A percentile compares a stretch with the other conserved stretches of the same genome.
Evolutionary conservation across 805 yeast species (phyloP).

Genomic region (Schwanniomyces yamadae): DNA sequence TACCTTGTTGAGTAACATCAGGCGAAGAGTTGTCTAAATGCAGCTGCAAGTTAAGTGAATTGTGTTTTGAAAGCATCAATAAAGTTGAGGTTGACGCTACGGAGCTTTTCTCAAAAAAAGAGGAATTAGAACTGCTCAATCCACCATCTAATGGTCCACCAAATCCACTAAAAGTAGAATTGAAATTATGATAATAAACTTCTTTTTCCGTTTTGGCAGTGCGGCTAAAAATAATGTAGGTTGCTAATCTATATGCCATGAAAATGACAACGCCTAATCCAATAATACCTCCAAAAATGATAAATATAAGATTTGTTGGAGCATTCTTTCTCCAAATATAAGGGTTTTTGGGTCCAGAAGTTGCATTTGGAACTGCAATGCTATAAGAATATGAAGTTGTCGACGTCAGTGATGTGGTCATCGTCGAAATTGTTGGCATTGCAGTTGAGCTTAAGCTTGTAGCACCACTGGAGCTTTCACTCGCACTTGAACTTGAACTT

Average conservation of each 20-base stretch:
- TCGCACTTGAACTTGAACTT: too few relatives aligned
- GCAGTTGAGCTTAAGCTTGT: background rate
- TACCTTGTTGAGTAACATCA: constrained; percentile 19
- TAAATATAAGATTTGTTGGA: constrained; percentile 42
- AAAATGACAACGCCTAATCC: constrained; percentile 17
- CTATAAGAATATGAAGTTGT: constrained; percentile 9
- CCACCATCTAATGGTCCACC: constrained; percentile 12
- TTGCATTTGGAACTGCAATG: constrained; percentile 8
- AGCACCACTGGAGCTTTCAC: too few relatives aligned
- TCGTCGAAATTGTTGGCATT: constrained; percentile 1
- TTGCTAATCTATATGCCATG: constrained; percentile 18
- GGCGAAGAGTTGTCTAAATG: constrained; percentile 8
- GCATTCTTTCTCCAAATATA: constrained; percentile 22
- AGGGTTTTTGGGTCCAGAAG: constrained; percentile 32
- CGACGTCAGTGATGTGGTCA: background rate
- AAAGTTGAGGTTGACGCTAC: constrained; percentile 12
- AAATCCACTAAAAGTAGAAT: constrained; percentile 7
- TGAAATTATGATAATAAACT: constrained; percentile 22
- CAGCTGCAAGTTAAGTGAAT: constrained; percentile 9
- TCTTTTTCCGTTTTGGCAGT: constrained; percentile 34
- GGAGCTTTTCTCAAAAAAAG: constrained; percentile 22
- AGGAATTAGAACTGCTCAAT: constrained; percentile 16
- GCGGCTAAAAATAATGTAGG: constrained; percentile 21
- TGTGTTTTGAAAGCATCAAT: constrained; percentile 11
- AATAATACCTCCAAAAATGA: constrained; percentile 39